These are phyloP conservation scores for Acanthamoeba rhysodes DNA, from an alignment of 208 protist species.

Conservation along the genomic window DNA sequence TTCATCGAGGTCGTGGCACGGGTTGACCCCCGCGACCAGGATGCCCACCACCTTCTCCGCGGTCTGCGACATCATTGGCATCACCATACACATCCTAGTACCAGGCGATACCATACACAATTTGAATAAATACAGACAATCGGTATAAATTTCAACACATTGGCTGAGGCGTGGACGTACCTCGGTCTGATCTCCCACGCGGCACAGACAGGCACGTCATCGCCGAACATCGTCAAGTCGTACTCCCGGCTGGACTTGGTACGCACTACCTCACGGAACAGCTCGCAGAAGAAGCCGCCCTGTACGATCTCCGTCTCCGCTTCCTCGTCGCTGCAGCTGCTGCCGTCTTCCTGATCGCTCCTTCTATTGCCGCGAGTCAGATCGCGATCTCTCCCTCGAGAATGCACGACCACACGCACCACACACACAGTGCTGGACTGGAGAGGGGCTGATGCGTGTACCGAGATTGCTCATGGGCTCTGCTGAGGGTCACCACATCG, in stretches of 20 bases:
- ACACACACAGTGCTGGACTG: too few relatives aligned
- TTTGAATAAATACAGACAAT: too few relatives aligned
- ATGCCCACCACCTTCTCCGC: slow-evolving; percentile 20
- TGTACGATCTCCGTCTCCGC: neutral
- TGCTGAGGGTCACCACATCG: neutral
- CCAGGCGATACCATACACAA: neutral
- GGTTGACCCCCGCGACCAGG: neutral
- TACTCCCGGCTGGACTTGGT: neutral
- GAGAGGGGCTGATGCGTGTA: neutral
- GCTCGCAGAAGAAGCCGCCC: neutral
- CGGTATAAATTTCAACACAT: too few relatives aligned
- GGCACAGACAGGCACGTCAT: neutral
- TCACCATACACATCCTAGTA: neutral
- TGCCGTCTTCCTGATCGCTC: too few relatives aligned
- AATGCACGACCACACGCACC: neutral
- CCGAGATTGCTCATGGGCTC: neutral
- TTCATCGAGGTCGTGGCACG: neutral
- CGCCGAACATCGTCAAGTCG: neutral
- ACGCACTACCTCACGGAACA: neutral
- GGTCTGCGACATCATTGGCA: slow-evolving; percentile 2
- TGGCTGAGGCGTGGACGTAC: too few relatives aligned
- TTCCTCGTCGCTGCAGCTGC: neutral
- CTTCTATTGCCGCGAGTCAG: too few relatives aligned
- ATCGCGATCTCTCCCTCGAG: neutral
- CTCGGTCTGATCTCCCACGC: neutral